Evolutionary conservation across 495 filamentous ascomycete genomes (phyloP).

Genomic region (Chaetomium fimeti): DNA sequence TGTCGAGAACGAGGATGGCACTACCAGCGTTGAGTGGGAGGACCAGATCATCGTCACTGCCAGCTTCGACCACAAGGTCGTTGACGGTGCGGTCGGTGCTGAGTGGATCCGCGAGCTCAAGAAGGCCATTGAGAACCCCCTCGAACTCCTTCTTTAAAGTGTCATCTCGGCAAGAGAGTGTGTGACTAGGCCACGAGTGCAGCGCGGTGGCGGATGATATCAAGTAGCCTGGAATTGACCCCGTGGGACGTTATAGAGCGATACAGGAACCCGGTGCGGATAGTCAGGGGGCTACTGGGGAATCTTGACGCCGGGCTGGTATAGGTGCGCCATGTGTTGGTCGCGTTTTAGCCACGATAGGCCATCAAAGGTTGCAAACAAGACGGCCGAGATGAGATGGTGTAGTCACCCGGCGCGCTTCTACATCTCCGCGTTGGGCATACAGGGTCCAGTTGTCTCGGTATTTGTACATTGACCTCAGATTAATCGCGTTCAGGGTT

Average conservation of each 20-base stretch:
- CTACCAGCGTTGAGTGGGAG: conserved; percentile 78
- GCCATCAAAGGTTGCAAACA: conserved; percentile 9
- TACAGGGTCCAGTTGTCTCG: conserved; percentile 25
- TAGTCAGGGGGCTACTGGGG: background rate
- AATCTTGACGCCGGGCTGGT: background rate
- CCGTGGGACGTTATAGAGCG: conserved; percentile 10
- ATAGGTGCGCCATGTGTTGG: background rate
- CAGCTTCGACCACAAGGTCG: conserved; percentile 96
- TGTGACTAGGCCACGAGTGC: background rate
- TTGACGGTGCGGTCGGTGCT: conserved; percentile 85
- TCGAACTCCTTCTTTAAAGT: conserved; percentile 82
- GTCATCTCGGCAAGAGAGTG: background rate
- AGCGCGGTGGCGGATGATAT: background rate
- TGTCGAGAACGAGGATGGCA: conserved; percentile 79
- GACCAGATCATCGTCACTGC: conserved; percentile 93
- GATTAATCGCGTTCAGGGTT: conserved; percentile 29
- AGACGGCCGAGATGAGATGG: conserved; percentile 24
- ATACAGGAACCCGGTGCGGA: conserved; percentile 15
- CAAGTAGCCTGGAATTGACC: background rate
- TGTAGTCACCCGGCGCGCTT: conserved; percentile 27
- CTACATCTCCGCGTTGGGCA: conserved; percentile 29
- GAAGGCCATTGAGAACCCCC: conserved; percentile 94
- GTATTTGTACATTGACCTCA: conserved; percentile 37
- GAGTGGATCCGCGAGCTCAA: conserved; percentile 98
- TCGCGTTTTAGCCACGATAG: background rate